Conservation (phyloP, 2,329 filamentous ascomycete genomes). For the Zarea fungicola region DNA sequence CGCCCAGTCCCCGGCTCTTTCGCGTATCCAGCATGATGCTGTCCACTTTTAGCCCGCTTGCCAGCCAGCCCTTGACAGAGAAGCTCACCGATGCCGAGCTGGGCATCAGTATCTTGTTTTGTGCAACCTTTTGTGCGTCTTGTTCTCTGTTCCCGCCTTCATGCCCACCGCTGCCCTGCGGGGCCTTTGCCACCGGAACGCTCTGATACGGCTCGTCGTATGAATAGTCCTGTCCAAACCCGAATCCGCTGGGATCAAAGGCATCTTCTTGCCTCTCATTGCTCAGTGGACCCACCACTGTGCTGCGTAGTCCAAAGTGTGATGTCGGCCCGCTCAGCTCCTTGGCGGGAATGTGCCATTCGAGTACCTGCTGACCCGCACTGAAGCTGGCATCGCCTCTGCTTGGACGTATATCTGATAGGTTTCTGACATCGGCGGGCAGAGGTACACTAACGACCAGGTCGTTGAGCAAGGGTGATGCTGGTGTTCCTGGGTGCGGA, state of each 20-base stretch:
- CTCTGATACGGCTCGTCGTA: conserved; percentile 55
- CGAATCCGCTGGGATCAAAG: conserved; percentile 47
- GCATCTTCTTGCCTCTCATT: conserved; percentile 45
- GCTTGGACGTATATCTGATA: conserved; percentile 75
- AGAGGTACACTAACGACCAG: conserved; percentile 74
- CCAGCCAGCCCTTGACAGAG: conserved; percentile 62
- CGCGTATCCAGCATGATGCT: conserved; percentile 66
- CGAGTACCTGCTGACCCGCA: conserved; percentile 63
- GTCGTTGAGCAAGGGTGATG: conserved; percentile 65
- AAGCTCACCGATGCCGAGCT: conserved; percentile 71
- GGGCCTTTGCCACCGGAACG: conserved; percentile 29
- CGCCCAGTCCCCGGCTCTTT: conserved; percentile 78
- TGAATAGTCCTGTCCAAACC: conserved; percentile 45
- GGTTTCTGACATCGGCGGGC: conserved; percentile 71
- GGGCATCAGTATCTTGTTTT: conserved; percentile 75
- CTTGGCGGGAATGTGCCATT: conserved; percentile 79
- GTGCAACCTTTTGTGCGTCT: conserved; percentile 54
- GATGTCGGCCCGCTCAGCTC: conserved; percentile 64
- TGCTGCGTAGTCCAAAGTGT: conserved; percentile 72
- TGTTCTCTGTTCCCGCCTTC: conserved; percentile 34
- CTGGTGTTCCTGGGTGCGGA: conserved; percentile 48
- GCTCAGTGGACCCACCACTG: conserved; percentile 62
- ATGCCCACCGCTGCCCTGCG: conserved; percentile 22
- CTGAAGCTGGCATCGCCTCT: conserved; percentile 81
- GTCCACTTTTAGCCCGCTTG: conserved; percentile 63